phyloP scores from a whole-genome alignment of 192 early-diverging fungal genomes.

The Geranomyces variabilis region DNA sequence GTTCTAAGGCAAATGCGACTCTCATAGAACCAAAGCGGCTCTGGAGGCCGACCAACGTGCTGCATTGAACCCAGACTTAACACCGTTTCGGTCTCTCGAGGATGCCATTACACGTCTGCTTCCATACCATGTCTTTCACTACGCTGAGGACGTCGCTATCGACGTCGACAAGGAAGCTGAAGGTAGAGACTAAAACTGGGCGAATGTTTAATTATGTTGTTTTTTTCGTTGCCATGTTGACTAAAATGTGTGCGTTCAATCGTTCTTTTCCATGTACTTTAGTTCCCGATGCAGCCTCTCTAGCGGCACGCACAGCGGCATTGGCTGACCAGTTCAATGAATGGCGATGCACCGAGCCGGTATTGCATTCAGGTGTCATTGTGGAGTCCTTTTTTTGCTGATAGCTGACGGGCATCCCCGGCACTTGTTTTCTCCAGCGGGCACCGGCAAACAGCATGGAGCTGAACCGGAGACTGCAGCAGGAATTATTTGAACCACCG shows the following conservation, averaged over 20 bases:
- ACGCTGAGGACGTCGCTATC: not conserved
- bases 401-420: too few species aligned
- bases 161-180: not conserved
- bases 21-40: not conserved
- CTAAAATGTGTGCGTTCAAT: too few species aligned
- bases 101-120: constrained; percentile 24
- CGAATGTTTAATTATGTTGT: too few species aligned
- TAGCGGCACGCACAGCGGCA: not conserved
- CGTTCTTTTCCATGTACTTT: too few species aligned
- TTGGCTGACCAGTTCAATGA: constrained; percentile 5
- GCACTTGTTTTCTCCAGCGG: too few species aligned
- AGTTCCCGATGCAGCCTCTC: not conserved
- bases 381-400: too few species aligned
- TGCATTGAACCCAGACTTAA: constrained; percentile 11
- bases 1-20: too few species aligned
- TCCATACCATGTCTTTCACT: constrained; percentile 31
- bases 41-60: constrained; percentile 20
- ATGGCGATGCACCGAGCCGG: not conserved
- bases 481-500: too few species aligned
- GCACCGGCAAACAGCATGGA: too few species aligned
- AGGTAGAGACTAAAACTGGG: constrained; percentile 7
- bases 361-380: too few species aligned
- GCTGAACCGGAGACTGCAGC: too few species aligned
- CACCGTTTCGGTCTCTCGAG: constrained; percentile 22
- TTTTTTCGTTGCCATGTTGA: too few species aligned